Evolutionary conservation across 2,329 filamentous ascomycete species (phyloP).

Genomic region (Simplicillium sp.): DNA sequence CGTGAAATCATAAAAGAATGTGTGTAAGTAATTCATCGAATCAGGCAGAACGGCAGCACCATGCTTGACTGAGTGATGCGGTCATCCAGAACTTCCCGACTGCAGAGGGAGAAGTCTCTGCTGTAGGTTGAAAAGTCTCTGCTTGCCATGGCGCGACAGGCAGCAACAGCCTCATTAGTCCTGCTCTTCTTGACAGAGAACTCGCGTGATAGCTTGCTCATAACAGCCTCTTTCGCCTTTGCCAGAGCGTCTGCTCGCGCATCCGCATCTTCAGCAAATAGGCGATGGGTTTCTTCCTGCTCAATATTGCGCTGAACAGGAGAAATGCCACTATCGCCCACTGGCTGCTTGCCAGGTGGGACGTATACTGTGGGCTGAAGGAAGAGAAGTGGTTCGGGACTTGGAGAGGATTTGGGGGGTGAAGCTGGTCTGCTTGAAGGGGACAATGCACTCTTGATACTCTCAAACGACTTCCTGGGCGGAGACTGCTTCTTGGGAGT

Average conservation of each 20-base stretch:
- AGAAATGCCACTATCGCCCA: constrained; percentile 36
- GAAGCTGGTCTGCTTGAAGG: too few relatives aligned
- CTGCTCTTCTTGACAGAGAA: constrained; percentile 26
- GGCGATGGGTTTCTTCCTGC: constrained; percentile 44
- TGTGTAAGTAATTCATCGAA: constrained; percentile 17
- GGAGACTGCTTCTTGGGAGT: too few relatives aligned
- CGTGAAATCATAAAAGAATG: constrained; percentile 1
- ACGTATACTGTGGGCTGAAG: constrained; percentile 50
- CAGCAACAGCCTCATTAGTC: constrained; percentile 21
- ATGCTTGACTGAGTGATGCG: constrained; percentile 21
- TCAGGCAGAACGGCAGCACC: constrained; percentile 53
- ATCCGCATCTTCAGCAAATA: constrained; percentile 47
- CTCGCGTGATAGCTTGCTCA: constrained; percentile 48
- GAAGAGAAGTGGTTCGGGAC: constrained; percentile 39
- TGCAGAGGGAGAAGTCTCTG: constrained; percentile 15
- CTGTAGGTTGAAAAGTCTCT: constrained; percentile 19
- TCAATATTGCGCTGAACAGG: constrained; percentile 49
- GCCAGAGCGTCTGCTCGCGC: constrained; percentile 44
- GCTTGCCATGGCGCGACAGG: constrained; percentile 20
- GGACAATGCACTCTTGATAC: too few relatives aligned
- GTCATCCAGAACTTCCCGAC: constrained; percentile 29
- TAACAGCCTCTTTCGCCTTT: constrained; percentile 50
- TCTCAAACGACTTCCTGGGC: too few relatives aligned
- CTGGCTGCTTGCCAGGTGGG: constrained; percentile 18
- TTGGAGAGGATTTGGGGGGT: too few relatives aligned